Evolutionary conservation across 2,329 filamentous ascomycete genomes (phyloP), one percentile per base, ranked within the genome.

Genomic region (Penicillium corylophilum): DNA sequence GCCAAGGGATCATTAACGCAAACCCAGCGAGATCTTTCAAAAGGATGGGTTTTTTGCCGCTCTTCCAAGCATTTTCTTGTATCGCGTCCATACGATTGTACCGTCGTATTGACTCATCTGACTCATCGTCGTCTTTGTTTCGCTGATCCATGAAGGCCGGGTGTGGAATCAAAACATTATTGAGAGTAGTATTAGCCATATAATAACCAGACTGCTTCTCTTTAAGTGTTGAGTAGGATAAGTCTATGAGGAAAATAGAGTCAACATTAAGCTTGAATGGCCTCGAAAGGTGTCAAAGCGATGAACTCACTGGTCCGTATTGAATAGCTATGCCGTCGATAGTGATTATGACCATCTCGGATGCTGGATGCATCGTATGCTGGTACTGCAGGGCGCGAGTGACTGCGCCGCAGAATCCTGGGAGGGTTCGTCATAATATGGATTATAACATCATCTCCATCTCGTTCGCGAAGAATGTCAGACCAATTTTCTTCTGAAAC

Each of bases 401-500:
- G 18, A 5, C 13, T 18, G 31, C 9, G 9, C 13, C 16, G 22
- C 9, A 39, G 5, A 16, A 13, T 5, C 22, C 13, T 20, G 18
- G 3, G 38, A 24, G 38, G 16, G 15, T 43, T 44, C 5, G 5
- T 23, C 16, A 26, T 12, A 20, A 50, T 50, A 16, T 39, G 24
- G 4, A 50, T 24, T 10, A 22, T 50, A 5, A 44, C 22, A 31
- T 42, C 22, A 23, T 28, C n/a, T 23, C 12, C 31, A 22, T 29
- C 41, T 16, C 15, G 41, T 8, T 35, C 31, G 22, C n/a, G 31
- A 5, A 43, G 10, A 38, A 29, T 8, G 15, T 50, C 40, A 1
- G 33, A 23, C 47, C 47, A 50, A 12, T 38, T 50, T 13, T 10
- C 23, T 18, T 50, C 40, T 18, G 47, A 40, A n/a, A 50, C 15